Percentiles rank a stretch among this genome's conserved stretches.
Conservation (phyloP, 805 yeast species). For the Candida chauliodis region DNA sequence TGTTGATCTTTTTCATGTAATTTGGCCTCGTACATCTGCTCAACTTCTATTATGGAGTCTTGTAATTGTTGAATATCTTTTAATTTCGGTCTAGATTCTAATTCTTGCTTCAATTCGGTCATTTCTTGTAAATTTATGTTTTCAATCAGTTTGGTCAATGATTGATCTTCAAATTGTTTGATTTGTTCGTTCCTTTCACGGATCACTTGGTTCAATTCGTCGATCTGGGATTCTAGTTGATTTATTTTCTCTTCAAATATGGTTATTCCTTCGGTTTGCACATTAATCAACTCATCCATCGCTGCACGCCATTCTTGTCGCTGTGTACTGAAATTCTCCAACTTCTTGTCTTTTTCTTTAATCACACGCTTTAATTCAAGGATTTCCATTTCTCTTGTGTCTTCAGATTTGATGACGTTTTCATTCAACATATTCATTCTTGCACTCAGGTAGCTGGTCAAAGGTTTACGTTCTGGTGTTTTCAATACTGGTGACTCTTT, state of each 20-base stretch:
- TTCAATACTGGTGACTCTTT: neutral
- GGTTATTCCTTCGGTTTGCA: constrained; percentile 53
- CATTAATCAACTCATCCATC: constrained; percentile 50
- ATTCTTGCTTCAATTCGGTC: constrained; percentile 26
- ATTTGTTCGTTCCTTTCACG: neutral
- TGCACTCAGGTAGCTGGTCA: constrained; percentile 3
- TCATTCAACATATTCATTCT: constrained; percentile 7
- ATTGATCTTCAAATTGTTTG: constrained; percentile 1
- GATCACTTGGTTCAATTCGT: constrained; percentile 20
- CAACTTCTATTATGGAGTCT: constrained; percentile 40
- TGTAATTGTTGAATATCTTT: constrained; percentile 30
- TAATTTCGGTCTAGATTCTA: constrained; percentile 32
- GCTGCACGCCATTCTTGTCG: constrained; percentile 58
- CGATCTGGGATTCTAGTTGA: constrained; percentile 39
- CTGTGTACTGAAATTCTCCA: constrained; percentile 49
- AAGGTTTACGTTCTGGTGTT: constrained; percentile 3
- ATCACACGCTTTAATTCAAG: constrained; percentile 15
- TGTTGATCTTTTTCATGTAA: constrained; percentile 21
- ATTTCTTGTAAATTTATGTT: constrained; percentile 14
- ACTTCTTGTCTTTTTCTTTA: constrained; percentile 38
- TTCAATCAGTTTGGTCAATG: neutral
- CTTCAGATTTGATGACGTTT: constrained; percentile 2
- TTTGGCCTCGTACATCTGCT: constrained; percentile 17
- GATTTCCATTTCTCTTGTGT: constrained; percentile 20
- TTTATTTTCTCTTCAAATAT: constrained; percentile 45